Conservation (phyloP, 2,329 filamentous ascomycete species). For the Fusarium marasasianum region DNA sequence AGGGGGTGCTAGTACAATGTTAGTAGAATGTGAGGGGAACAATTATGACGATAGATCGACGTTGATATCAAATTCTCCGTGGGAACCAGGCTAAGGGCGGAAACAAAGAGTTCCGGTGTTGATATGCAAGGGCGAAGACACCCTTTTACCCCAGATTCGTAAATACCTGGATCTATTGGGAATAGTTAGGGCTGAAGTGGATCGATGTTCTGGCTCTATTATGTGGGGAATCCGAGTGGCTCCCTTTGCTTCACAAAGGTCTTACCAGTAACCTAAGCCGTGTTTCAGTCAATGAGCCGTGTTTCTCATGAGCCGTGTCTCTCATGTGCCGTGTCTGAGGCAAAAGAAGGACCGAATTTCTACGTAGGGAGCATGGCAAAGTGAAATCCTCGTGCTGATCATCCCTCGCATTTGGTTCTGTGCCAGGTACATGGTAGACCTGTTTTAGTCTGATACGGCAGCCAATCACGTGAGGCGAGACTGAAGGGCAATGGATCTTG, state of each 20-base stretch:
- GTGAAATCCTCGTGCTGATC: not conserved
- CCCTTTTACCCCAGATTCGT: not conserved
- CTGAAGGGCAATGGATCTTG: not conserved
- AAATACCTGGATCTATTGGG: not conserved
- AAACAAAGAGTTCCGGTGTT: not conserved
- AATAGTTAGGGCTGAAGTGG: not conserved
- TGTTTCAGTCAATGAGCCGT: not conserved
- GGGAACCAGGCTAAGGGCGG: not conserved
- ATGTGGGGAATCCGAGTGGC: not conserved
- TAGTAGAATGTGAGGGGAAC: not conserved
- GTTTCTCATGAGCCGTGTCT: not conserved
- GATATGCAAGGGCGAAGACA: not conserved
- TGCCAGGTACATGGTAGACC: not conserved
- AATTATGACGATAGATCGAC: not conserved
- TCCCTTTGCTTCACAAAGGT: not conserved
- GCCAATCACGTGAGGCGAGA: not conserved
- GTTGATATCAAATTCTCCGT: not conserved
- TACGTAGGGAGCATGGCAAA: not conserved
- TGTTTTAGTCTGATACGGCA: not conserved
- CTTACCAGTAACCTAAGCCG: not conserved
- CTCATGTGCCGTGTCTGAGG: not conserved
- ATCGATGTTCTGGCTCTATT: not conserved
- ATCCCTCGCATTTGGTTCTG: not conserved
- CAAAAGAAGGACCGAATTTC: not conserved
- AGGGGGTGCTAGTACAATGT: not conserved